phyloP scores from a whole-genome alignment of 192 early-diverging fungal genomes.

The Coemansia sp. region DNA sequence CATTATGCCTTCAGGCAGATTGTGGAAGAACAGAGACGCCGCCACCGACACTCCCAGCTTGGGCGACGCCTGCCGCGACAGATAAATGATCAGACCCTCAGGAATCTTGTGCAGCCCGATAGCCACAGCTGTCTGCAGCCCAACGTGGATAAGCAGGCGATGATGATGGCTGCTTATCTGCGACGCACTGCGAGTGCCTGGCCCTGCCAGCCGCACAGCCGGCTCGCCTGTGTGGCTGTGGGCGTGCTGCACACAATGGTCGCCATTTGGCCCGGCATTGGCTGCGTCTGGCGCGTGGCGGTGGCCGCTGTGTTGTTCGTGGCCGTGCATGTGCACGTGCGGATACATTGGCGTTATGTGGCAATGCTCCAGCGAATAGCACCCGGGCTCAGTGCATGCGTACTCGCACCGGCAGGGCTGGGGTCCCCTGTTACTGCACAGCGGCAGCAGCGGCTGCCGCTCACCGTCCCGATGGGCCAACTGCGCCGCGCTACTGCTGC shows the following conservation, averaged over 20 bases:
- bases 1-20: constrained; percentile 54
- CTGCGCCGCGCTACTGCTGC: background rate
- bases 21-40: constrained; percentile 49
- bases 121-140: constrained; percentile 49
- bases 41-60: constrained; percentile 43
- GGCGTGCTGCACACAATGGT: constrained; percentile 1
- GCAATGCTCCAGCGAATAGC: constrained; percentile 44
- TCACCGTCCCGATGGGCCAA: background rate
- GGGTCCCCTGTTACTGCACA: background rate
- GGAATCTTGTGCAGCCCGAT: constrained; percentile 55
- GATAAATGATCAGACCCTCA: constrained; percentile 49
- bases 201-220: constrained; percentile 11
- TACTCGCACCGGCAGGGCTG: constrained; percentile 31
- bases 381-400: constrained; percentile 30
- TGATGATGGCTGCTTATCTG: constrained; percentile 37
- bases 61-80: constrained; percentile 39
- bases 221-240: constrained; percentile 1
- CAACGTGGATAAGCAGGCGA: constrained; percentile 34
- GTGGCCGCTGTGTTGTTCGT: constrained; percentile 6
- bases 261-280: background rate
- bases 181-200: constrained; percentile 19
- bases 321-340: constrained; percentile 32
- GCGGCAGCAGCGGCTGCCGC: constrained; percentile 16
- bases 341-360: constrained; percentile 48
- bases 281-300: background rate